Base-by-base conservation (phyloP, 2,329 filamentous ascomycete genomes). In the Ophiostoma novo-ulmi region DNA sequence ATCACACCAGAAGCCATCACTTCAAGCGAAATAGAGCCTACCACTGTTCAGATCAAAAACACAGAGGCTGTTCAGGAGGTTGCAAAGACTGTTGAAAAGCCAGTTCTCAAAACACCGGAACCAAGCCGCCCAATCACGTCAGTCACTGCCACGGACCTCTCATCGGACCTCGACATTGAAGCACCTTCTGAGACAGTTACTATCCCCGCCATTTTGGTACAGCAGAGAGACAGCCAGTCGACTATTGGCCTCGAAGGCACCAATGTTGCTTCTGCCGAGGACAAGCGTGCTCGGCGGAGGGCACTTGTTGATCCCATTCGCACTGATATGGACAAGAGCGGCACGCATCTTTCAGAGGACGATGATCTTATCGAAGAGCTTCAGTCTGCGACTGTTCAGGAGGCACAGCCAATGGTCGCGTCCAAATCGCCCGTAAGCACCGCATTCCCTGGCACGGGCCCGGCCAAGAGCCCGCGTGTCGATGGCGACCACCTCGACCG, bases 311-410 rank as follows among this genome's bases (percentile, higher is more conserved):
- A 89, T 38, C 86, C 87, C 22, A 89, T 91, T 69, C 80, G 80
- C 52, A 88, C 85, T 2, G 68, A 71, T 39, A 5, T 71, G 35
- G 66, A 82, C 58, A 76, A 84, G 61, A 85, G 90, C n/a, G 91
- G 94, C 78, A 92, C 52, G n/a, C 52, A 85, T 77, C 80, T 87
- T 58, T 85, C 80, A 36, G 89, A 91, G n/a, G 91, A 94, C 78
- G 92, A 95, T 76, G 90, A 88, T 20, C 86, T 94, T 73, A 91
- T 96, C 86, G 91, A 96, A 71, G 93, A 97, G 80, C 81, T 97
- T 70, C 91, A 92, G 75, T 91, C 88, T 70, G 93, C 93, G 38
- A 93, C 90, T 1, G 82, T 97, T 22, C 86, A 95, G 77, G 88
- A 97, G 80, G 93, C 93, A n/a, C 90, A 89, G 77, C 90, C 92